Evolutionary conservation across 108 stramenopile species (phyloP), one percentile per base, ranked within the genome.

Genomic region (Cylindrotheca closterium): DNA sequence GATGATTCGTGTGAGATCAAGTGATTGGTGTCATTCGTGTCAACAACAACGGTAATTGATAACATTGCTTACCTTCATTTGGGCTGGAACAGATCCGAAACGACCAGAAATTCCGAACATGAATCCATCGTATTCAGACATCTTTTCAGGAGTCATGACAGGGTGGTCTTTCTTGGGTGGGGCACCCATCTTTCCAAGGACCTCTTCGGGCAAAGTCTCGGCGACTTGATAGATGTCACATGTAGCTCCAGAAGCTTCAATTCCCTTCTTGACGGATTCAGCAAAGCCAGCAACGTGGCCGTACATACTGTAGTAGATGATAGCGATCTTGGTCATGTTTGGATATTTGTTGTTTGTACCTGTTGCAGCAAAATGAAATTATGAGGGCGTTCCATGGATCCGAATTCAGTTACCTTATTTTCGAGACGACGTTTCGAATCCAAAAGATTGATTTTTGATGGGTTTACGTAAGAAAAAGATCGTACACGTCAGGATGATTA

Each of bases 151-250:
- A 31, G 59, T 72, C 33, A 77, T 74, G 53, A 81, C 50, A 12
- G 85, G 79, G 34, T 65, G 30, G 58, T 83, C 78, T 4, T 49
- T 42, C 58, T 81, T 75, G 45, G 74, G 65, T 19, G 79, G 77
- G 0, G 83, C 88, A 27, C 65, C 63, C 88, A 89, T 89, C 67
- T 86, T 86, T 4, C 58, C 62, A n/a, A 86, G 79, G 33, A 89
- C 60, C 37, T 82, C 83, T 19, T 76, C 81, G 26, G 72, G 34
- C 23, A 89, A 78, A 55, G 83, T 86, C 73, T 89, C 88, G 19
- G 80, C 63, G 47, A 82, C 85, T 64, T 79, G 80, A 30, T 70
- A 68, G 48, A 89, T 69, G 24, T 70, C 73, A 24, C 45, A 56
- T 42, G 79, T 74, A 32, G 79, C 75, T 45, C 67, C 57, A 19